Base-by-base conservation (phyloP, 352 stramenopile species). In the Globisporangium camurandrum region DNA sequence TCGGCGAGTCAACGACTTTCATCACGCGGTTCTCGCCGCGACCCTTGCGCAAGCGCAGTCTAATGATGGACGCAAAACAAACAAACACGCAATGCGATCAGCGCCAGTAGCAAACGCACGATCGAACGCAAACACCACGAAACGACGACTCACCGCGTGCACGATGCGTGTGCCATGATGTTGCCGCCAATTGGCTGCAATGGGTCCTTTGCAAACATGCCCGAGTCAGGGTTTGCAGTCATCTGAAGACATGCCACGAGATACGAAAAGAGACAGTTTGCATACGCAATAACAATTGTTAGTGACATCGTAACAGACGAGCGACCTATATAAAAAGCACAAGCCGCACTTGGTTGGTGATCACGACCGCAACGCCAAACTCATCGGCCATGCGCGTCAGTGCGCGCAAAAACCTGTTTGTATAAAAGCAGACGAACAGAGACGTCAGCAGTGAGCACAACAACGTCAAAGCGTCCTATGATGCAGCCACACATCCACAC, bases 1-100 rank as follows among this genome's bases (percentile, higher is more conserved):
- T 98, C 14, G 97, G 97, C 4, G 88, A 97, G 64, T 98, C 95
- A 26, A 97, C 86, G 17, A 98, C 80, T 63, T 98, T 98, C 83
- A 97, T 98, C 52, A 99, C 95, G 20, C 97, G 93, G 56, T 98
- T 99, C 59, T 99, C 96, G 12, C 96, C 97, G 39, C 97, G 88
- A 12, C 90, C 96, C 63, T 99, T 99, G 43, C 91, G 87, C 39
- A 99, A 71, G 12, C 95, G 89, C 51, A 98, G 67, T 59, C 76
- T 88, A 30, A 7, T 46, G 7, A 38, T 20, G 11, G n/a, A 17
- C 41, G 26, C 49, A 28, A 7, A 34, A 14, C 23, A 6, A 31
- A 44, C 17, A n/a, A 7, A 23, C 36, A 0, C 36, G 16, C 36
- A 10, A 22, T 10, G 16, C 16, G 36, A 9, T n/a, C 16, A 23